Evolutionary conservation across 176 grass and related monocot species (phyloP).

Genomic region (Alloteropsis semialata): DNA sequence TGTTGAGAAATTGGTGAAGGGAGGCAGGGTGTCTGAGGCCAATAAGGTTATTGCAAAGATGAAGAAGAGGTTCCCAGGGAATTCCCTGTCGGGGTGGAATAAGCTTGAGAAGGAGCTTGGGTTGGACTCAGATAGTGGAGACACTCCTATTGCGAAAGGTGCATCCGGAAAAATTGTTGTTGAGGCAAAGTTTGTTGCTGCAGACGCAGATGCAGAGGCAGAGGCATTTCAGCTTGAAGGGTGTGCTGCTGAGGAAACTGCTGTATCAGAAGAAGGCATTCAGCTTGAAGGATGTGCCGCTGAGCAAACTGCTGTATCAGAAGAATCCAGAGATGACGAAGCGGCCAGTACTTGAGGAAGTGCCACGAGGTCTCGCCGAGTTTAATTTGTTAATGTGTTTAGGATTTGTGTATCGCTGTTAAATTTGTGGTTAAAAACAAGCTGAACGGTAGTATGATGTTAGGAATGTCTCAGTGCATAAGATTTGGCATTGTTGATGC

Average conservation of each 20-base stretch:
- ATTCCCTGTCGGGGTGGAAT: constrained; percentile 47
- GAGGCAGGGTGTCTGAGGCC: constrained; percentile 43
- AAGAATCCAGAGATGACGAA: constrained; percentile 31
- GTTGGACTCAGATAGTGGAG: constrained; percentile 31
- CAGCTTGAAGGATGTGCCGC: constrained; percentile 16
- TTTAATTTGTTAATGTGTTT: constrained; percentile 12
- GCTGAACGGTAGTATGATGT: neutral
- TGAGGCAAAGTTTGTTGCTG: neutral
- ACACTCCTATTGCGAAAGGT: neutral
- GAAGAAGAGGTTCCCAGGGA: constrained; percentile 32
- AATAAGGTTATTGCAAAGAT: constrained; percentile 39
- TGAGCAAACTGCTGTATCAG: neutral
- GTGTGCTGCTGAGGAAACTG: neutral
- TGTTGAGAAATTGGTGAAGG: constrained; percentile 52
- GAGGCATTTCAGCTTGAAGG: constrained; percentile 23
- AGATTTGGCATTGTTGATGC: neutral
- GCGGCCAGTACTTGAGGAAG: constrained; percentile 1
- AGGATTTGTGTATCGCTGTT: neutral
- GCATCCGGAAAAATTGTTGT: constrained; percentile 13
- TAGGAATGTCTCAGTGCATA: neutral
- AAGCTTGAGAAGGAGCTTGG: constrained; percentile 62
- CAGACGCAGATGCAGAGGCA: neutral
- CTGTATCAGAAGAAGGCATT: constrained; percentile 13
- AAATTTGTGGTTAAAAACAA: neutral
- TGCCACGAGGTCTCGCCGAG: too few relatives aligned